Evolutionary conservation across 805 yeast genomes (phyloP).

Genomic region (Candida argentea): DNA sequence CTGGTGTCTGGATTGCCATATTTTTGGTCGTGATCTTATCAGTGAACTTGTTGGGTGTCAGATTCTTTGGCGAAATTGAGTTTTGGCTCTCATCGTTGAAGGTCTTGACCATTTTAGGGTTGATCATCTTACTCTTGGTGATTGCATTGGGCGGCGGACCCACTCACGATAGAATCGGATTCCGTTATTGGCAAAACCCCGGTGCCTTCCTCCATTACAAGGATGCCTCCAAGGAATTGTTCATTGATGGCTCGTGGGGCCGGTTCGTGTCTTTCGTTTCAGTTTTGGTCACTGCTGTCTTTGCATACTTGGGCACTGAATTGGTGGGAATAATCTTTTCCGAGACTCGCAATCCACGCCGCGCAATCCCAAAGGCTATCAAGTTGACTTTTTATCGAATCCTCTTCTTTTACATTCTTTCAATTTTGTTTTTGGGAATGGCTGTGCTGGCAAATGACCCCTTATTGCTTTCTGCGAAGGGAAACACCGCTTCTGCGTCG

Average conservation of each 20-base stretch:
- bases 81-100: conserved; percentile 58
- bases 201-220: conserved; percentile 48
- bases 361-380: conserved; percentile 62
- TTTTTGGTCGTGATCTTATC: conserved; percentile 30
- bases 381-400: conserved; percentile 60
- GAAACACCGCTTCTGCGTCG: conserved; percentile 59
- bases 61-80: conserved; percentile 23
- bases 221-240: conserved; percentile 27
- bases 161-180: conserved; percentile 61
- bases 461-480: conserved; percentile 38
- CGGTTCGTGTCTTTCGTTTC: conserved; percentile 52
- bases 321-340: conserved; percentile 64
- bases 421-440: conserved; percentile 58
- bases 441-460: conserved; percentile 54
- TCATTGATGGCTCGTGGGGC: conserved; percentile 36
- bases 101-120: conserved; percentile 55
- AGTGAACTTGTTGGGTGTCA: conserved; percentile 40
- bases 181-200: conserved; percentile 60
- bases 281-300: conserved; percentile 57
- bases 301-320: conserved; percentile 66
- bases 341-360: conserved; percentile 58
- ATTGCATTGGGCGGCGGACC: conserved; percentile 77
- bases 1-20: conserved; percentile 50
- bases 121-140: conserved; percentile 51
- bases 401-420: conserved; percentile 48